Base-by-base conservation (phyloP, 2,329 filamentous ascomycete species). In the Stemphylium vesicarium region DNA sequence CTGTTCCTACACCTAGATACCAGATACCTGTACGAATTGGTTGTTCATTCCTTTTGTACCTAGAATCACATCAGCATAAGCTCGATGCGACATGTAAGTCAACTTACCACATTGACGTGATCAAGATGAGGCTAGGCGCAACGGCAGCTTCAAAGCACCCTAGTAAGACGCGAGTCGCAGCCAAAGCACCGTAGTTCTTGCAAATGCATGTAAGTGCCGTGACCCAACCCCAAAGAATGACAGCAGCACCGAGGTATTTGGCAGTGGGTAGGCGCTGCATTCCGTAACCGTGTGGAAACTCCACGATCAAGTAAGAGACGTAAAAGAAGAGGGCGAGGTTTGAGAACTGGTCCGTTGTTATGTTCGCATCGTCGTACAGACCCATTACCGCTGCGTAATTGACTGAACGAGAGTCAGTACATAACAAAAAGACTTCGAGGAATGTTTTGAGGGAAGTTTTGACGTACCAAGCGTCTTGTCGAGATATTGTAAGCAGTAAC, bases 1-100 rank as follows among this genome's bases (percentile, higher is more conserved):
- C 65, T 1, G 46, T 56, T 1, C 66, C 51, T 11, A 32, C 20
- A 1, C 82, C 84, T 0, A 81, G 79, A 51, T 68, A 70, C 65
- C 65, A 69, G 33, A 68, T 60, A 5, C 64, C 65, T 1, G 64
- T 85, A 0, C 85, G 78, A 2, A 84, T 77, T 0, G 86, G 85
- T 62, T 89, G 86, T 63, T 89, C 84, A 3, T 79, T 77, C 9
- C 85, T 78, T 1, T 85, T 87, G 62, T 87, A 85, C 22, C 22
- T 24, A 24, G 4, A 24, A 7, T 4, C 4, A 24, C 22, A 24
- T 24, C 22, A 24, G 7, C 7, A 24, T 24, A 24, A 2, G 22
- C 22, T 5, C 7, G 22, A 6, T 24, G 22, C 4, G 22, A 6
- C 6, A 24, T 24, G 22, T 24, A 8, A 24, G 4, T 7, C 22